A percentile compares a stretch with the other conserved stretches of the same genome.
Conservation (phyloP, 257 asterid genomes). For the Solanum pennellii region DNA sequence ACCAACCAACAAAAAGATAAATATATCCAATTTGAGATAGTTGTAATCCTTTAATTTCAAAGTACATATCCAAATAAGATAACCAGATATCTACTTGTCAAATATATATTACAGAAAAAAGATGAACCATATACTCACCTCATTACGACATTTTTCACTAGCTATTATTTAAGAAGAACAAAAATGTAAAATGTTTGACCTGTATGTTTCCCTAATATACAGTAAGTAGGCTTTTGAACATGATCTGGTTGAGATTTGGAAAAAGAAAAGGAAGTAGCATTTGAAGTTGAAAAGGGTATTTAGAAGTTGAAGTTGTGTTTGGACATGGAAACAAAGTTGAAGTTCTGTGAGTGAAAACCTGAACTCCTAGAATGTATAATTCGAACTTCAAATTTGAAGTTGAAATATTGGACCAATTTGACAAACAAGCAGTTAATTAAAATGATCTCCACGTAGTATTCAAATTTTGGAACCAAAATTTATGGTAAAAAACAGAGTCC, state of each 20-base stretch:
- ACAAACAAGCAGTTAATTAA: background rate
- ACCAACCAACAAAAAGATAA: background rate
- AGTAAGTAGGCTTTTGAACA: background rate
- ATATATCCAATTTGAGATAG: background rate
- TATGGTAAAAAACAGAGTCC: background rate
- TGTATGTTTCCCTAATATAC: background rate
- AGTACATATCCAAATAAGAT: background rate
- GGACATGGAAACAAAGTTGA: background rate
- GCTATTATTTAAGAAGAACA: background rate
- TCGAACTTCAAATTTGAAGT: background rate
- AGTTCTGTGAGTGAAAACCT: background rate
- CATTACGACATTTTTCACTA: background rate
- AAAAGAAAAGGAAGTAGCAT: background rate
- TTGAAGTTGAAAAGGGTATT: background rate
- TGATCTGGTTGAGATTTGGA: background rate
- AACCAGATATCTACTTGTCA: background rate
- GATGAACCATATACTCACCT: background rate
- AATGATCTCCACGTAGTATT: background rate
- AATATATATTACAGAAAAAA: background rate
- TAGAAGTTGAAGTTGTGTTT: background rate
- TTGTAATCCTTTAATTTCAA: background rate
- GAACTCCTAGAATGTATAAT: background rate
- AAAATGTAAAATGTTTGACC: background rate
- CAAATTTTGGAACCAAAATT: background rate
- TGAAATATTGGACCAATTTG: background rate